Evolutionary conservation across 2,329 filamentous ascomycete genomes (phyloP), one percentile per base, ranked within the genome.

Genomic region (Biscogniauxia marginata): DNA sequence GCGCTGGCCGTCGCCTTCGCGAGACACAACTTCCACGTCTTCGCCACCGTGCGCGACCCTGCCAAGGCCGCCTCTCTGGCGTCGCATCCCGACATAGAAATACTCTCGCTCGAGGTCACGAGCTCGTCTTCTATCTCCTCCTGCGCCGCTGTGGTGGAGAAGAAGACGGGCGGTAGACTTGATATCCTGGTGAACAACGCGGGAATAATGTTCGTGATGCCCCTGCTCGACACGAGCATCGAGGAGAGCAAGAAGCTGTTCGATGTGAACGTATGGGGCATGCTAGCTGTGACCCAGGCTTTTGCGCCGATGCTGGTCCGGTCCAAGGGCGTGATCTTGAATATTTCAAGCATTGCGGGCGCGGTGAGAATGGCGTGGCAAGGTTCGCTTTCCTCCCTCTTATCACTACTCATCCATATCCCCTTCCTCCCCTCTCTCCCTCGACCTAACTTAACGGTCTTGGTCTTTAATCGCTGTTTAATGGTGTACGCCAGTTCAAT

Each of bases 261-360:
- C 43, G 67, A 68, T 19, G 65, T 70, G 23, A 72, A 71, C 50
- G 64, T 71, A 57, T 59, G 67, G 8, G 68, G 63, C n/a, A 63
- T 65, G 0, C 61, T 72, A 43, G 63, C 63, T 25, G 58, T 70
- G 9, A 65, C 65, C 16, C 63, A 69, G 43, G 60, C 62, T 1
- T 70, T 72, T 49, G 55, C 63, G 13, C 63, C 65, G 13, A 46
- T 70, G 52, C 59, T 72, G 19, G 64, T 70, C 54, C 63, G 64
- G 34, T 56, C 66, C 3, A 67, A 69, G 57, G 68, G 70, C 3
- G 67, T 63, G 52, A 58, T 58, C 3, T 64, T 66, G 11, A 67
- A 66, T 39, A 63, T 71, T 18, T n/a, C n/a, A n/a, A n/a, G n/a
- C n/a, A n/a, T n/a, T n/a, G n/a, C n/a, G n/a, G n/a, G n/a, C n/a